phyloP scores from a whole-genome alignment of 1,139 yeast genomes.

The Hemisphaericaspora lyxosophila region DNA sequence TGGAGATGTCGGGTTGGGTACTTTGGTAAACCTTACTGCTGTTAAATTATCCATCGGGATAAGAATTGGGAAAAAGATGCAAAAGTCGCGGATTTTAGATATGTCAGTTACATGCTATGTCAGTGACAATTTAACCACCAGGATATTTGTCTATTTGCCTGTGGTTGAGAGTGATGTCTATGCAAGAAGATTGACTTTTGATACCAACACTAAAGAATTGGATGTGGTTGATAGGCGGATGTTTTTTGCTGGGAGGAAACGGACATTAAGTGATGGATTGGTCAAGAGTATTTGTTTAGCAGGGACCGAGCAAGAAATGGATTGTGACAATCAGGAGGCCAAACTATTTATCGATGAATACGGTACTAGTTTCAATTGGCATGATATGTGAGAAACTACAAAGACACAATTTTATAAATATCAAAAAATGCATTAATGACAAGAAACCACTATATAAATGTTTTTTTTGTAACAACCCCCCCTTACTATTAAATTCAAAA shows the following conservation, averaged over 20 bases:
- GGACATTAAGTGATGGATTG: conserved; percentile 5
- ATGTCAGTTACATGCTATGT: conserved; percentile 6
- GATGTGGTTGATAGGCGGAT: conserved; percentile 3
- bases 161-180: conserved; percentile 4
- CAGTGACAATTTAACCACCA: conserved; percentile 1
- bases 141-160: conserved; percentile 9
- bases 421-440: conserved; percentile 3
- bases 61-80: background rate
- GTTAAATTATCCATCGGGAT: conserved; percentile 2
- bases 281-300: conserved; percentile 9
- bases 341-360: conserved; percentile 5
- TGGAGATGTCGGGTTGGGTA: background rate
- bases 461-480: too few species aligned
- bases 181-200: conserved; percentile 4
- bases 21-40: background rate
- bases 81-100: conserved; percentile 4
- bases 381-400: too few species aligned
- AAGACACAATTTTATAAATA: too few species aligned
- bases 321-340: conserved; percentile 5
- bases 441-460: too few species aligned
- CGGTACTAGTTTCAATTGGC: conserved; percentile 10
- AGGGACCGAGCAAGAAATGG: conserved; percentile 9
- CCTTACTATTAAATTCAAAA: too few species aligned
- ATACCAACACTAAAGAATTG: background rate
- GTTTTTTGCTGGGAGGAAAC: background rate